phyloP scores from a whole-genome alignment of 1,139 yeast species.

The Yamadazyma blattariae region DNA sequence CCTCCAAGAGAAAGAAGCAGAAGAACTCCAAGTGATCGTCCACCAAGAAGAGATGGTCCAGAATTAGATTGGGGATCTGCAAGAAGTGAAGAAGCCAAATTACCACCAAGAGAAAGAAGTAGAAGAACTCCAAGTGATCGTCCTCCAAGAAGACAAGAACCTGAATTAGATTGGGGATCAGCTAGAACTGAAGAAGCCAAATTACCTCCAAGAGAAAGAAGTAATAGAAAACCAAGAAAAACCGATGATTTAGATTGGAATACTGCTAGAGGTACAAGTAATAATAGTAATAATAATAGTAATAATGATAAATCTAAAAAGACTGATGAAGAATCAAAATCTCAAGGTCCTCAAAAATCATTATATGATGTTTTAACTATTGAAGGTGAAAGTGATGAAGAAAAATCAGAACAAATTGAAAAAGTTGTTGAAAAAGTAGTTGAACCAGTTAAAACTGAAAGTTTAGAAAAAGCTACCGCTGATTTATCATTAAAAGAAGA shows the following conservation, averaged over 20 bases:
- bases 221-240: slow-evolving; percentile 32
- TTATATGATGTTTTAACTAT: slow-evolving; percentile 63
- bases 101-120: slow-evolving; percentile 38
- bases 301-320: slow-evolving; percentile 12
- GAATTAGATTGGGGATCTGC: slow-evolving; percentile 63
- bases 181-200: slow-evolving; percentile 28
- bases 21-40: slow-evolving; percentile 23
- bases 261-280: slow-evolving; percentile 40
- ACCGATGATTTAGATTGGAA: slow-evolving; percentile 62
- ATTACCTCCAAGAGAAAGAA: slow-evolving; percentile 27
- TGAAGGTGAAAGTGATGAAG: slow-evolving; percentile 61
- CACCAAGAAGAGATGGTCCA: slow-evolving; percentile 17
- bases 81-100: slow-evolving; percentile 32
- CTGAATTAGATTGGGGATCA: slow-evolving; percentile 58
- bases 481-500: slow-evolving; percentile 38
- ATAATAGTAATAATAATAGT: slow-evolving; percentile 2
- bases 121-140: slow-evolving; percentile 33
- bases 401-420: slow-evolving; percentile 25
- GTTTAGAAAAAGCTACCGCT: slow-evolving; percentile 45
- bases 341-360: slow-evolving; percentile 52
- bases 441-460: slow-evolving; percentile 1
- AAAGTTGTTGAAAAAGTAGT: slow-evolving; percentile 1
- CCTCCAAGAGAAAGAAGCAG: slow-evolving; percentile 41
- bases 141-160: slow-evolving; percentile 33
- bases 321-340: slow-evolving; percentile 28